Conservation (phyloP, 1,139 yeast genomes). For the Geotrichum europaeum region DNA sequence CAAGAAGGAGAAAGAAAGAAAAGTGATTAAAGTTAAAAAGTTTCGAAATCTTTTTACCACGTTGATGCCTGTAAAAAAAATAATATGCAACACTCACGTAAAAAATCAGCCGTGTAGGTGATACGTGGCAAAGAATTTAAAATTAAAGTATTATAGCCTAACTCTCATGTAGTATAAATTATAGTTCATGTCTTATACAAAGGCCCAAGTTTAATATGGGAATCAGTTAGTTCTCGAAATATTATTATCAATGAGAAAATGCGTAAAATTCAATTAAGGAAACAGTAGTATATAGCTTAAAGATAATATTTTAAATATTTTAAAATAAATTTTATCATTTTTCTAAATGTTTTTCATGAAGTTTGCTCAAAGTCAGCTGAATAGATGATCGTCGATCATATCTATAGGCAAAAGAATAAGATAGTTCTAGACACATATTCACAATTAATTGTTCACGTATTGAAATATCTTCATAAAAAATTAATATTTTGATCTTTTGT, state of each 20-base stretch:
- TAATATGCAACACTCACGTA: not conserved
- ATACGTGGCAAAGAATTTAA: not conserved
- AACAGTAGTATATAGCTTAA: too few relatives aligned
- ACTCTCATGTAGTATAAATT: not conserved
- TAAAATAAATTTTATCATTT: too few relatives aligned
- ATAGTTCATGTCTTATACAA: not conserved
- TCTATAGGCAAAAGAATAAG: too few relatives aligned
- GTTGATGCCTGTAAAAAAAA: not conserved
- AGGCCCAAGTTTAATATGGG: too few relatives aligned
- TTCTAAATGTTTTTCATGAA: too few relatives aligned
- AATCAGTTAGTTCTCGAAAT: too few relatives aligned
- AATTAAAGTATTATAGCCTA: not conserved
- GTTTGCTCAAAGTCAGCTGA: too few relatives aligned
- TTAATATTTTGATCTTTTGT: not conserved
- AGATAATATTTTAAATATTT: too few relatives aligned
- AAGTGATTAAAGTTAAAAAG: not conserved
- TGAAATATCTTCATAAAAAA: too few relatives aligned
- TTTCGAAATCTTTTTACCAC: not conserved
- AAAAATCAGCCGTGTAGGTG: conserved; percentile 2
- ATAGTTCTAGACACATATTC: too few relatives aligned
- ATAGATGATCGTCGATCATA: not conserved
- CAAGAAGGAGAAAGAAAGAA: not conserved
- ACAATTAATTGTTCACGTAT: too few relatives aligned
- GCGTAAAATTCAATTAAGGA: not conserved
- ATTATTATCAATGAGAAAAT: too few relatives aligned